phyloP scores from a whole-genome alignment of 192 early-diverging fungal species.

The Chytriomyces sp. region DNA sequence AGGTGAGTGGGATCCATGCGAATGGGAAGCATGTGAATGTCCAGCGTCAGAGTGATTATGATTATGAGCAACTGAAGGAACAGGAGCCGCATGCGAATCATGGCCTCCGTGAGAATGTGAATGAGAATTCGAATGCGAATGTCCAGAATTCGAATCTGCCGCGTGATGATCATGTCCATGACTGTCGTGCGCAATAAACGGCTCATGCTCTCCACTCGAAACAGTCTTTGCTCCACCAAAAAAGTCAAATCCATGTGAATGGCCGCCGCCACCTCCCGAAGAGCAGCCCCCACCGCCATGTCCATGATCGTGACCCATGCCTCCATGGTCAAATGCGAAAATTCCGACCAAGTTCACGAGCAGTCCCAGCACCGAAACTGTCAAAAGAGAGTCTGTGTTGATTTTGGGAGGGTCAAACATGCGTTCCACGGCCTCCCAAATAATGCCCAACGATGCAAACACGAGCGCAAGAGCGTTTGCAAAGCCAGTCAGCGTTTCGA shows the following conservation, averaged over 20 bases:
- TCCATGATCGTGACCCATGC: constrained; percentile 65
- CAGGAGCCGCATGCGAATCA: neutral
- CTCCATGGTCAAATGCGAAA: constrained; percentile 77
- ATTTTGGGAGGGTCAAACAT: constrained; percentile 85
- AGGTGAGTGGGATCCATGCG: neutral
- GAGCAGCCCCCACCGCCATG: constrained; percentile 50
- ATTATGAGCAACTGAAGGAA: neutral
- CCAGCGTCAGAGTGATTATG: neutral
- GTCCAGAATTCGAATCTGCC: constrained; percentile 9
- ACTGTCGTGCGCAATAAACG: constrained; percentile 44
- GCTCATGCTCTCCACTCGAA: constrained; percentile 50
- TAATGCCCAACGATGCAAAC: constrained; percentile 85
- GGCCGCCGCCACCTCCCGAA: constrained; percentile 42
- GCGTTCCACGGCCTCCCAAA: constrained; percentile 89
- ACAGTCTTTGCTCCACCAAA: too few relatives aligned
- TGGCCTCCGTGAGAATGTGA: neutral
- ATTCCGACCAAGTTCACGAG: constrained; percentile 78
- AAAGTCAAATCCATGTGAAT: constrained; percentile 1
- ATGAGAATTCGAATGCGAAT: constrained; percentile 1
- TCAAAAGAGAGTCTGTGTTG: constrained; percentile 74
- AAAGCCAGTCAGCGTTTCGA: constrained; percentile 92
- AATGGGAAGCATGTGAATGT: neutral
- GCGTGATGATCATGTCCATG: constrained; percentile 33
- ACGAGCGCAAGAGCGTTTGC: constrained; percentile 91
- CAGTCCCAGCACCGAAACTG: constrained; percentile 88